A percentile compares a stretch with the other conserved stretches of the same genome.
phyloP scores from a whole-genome alignment of 1,284 basidiomycete genomes.

The Puccinia polysora region DNA sequence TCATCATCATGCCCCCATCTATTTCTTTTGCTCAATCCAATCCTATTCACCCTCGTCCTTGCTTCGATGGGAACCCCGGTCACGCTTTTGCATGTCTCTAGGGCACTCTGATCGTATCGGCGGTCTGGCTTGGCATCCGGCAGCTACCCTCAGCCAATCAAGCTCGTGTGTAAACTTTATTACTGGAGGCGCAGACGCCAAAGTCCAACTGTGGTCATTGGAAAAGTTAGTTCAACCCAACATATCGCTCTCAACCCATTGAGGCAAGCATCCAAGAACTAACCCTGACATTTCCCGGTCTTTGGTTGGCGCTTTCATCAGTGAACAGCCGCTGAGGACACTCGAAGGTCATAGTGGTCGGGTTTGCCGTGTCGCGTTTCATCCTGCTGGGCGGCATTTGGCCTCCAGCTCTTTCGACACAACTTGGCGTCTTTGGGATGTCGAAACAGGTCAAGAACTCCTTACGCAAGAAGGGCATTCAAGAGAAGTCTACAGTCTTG shows the following conservation, averaged over 20 bases:
- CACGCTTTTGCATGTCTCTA: conserved; percentile 48
- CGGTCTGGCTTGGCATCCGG: conserved; percentile 95
- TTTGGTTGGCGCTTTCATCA: conserved; percentile 49
- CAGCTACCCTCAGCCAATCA: conserved; percentile 74
- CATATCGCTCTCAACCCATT: too few relatives aligned
- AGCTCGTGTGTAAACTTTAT: conserved; percentile 73
- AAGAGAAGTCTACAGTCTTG: conserved; percentile 89
- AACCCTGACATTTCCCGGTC: too few relatives aligned
- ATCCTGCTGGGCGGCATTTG: conserved; percentile 86
- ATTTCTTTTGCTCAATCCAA: neutral
- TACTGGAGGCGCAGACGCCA: conserved; percentile 82
- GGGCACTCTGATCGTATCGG: conserved; percentile 87
- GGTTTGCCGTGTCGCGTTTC: conserved; percentile 88
- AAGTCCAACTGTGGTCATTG: conserved; percentile 82
- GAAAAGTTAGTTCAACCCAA: conserved; percentile 42
- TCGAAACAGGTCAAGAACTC: conserved; percentile 71
- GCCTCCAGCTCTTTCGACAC: conserved; percentile 95
- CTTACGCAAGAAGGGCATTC: conserved; percentile 94
- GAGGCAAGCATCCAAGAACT: too few relatives aligned
- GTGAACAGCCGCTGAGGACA: conserved; percentile 72
- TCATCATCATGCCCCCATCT: neutral
- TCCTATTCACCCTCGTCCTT: neutral
- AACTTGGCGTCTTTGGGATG: conserved; percentile 98
- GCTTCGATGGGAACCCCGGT: neutral
- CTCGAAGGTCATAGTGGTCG: conserved; percentile 84